Evolutionary conservation across 2,329 filamentous ascomycete species (phyloP).

Genomic region (Colletotrichum eremochloae): DNA sequence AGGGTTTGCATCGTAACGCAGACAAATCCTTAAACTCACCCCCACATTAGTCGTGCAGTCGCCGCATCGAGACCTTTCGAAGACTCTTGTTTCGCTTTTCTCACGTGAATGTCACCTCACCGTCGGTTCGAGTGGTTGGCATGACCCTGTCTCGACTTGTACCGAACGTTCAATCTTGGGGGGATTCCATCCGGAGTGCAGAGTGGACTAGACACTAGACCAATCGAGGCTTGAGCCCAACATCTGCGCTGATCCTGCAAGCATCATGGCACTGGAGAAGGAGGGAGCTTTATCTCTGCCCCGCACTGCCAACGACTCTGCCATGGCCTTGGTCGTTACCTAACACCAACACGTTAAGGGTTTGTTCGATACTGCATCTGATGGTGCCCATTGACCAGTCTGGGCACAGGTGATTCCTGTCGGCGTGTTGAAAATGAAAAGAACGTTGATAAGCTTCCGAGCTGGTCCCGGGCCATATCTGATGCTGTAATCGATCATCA

Average conservation of each 20-base stretch:
- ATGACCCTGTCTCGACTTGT: constrained; percentile 26
- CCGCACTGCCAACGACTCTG: constrained; percentile 35
- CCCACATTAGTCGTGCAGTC: constrained; percentile 26
- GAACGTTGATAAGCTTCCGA: constrained; percentile 36
- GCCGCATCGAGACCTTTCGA: constrained; percentile 11
- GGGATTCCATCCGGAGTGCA: constrained; percentile 25
- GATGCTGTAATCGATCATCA: constrained; percentile 14
- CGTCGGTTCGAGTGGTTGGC: background rate
- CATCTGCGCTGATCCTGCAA: constrained; percentile 33
- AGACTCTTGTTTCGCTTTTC: constrained; percentile 6
- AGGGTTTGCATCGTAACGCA: constrained; percentile 38
- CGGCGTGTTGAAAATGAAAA: constrained; percentile 22
- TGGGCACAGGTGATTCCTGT: constrained; percentile 14
- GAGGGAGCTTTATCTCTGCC: constrained; percentile 42
- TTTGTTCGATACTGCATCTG: constrained; percentile 16
- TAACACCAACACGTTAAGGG: constrained; percentile 42
- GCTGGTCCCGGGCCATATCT: constrained; percentile 25
- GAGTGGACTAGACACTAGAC: constrained; percentile 9
- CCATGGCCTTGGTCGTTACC: constrained; percentile 38
- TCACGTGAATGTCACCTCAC: background rate
- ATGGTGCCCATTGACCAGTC: constrained; percentile 35
- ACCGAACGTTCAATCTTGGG: constrained; percentile 9
- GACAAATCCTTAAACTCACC: constrained; percentile 21
- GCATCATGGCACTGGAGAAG: constrained; percentile 30
- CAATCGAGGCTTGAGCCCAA: constrained; percentile 29